A percentile compares a stretch with the other conserved stretches of the same genome.
phyloP scores from a whole-genome alignment of 192 early-diverging fungal genomes.

The Linnemannia elongata region DNA sequence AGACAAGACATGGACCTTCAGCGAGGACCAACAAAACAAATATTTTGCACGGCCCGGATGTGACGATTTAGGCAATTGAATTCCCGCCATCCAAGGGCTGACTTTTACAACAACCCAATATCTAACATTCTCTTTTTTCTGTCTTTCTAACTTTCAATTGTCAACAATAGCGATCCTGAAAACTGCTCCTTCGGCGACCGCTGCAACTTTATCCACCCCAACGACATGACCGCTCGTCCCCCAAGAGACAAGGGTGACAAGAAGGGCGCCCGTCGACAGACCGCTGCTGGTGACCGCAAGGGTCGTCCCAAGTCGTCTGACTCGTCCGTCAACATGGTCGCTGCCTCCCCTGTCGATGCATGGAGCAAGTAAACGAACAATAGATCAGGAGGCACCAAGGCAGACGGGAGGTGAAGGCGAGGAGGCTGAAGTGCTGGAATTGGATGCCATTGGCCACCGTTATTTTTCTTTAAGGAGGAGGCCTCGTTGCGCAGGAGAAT shows the following conservation, averaged over 20 bases:
- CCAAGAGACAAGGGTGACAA: slow-evolving; percentile 15
- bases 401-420: too few relatives aligned
- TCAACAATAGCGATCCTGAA: slow-evolving; percentile 30
- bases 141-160: too few relatives aligned
- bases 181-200: slow-evolving; percentile 50
- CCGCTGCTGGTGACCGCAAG: not conserved
- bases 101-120: not conserved
- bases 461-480: too few relatives aligned
- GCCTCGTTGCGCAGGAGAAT: too few relatives aligned
- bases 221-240: slow-evolving; percentile 28
- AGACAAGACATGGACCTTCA: not conserved
- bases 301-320: slow-evolving; percentile 29
- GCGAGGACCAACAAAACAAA: not conserved
- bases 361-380: not conserved
- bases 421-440: too few relatives aligned
- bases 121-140: too few relatives aligned
- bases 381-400: not conserved
- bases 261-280: slow-evolving; percentile 24
- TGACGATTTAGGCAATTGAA: slow-evolving; percentile 13
- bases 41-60: slow-evolving; percentile 8
- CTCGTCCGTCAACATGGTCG: slow-evolving; percentile 35
- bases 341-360: slow-evolving; percentile 18
- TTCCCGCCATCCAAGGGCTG: not conserved
- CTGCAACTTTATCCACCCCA: slow-evolving; percentile 54
- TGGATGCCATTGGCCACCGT: too few relatives aligned